Percentiles rank a stretch among this genome's conserved stretches.
phyloP scores from a whole-genome alignment of 2,329 filamentous ascomycete genomes.

The Fusarium nisikadoi region DNA sequence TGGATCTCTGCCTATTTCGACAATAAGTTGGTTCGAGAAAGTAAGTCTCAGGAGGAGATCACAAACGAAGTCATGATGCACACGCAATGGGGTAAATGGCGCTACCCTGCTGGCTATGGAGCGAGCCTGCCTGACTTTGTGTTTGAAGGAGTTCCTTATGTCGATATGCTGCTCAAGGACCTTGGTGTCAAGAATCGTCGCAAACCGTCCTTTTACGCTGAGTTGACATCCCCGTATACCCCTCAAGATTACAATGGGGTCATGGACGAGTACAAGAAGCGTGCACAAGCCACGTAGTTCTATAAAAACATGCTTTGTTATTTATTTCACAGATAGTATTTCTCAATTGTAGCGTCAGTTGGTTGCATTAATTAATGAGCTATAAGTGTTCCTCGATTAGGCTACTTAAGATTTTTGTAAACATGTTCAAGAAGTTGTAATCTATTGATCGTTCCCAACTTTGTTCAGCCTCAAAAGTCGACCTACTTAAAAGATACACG shows the following conservation, averaged over 20 bases:
- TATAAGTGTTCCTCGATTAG: no score
- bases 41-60: neutral
- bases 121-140: neutral
- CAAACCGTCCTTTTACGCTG: neutral
- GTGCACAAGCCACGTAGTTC: neutral
- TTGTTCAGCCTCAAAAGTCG: neutral
- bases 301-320: neutral
- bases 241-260: slow-evolving; percentile 1
- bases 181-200: neutral
- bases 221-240: neutral
- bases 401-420: neutral
- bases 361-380: neutral
- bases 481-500: fast-evolving
- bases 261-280: neutral
- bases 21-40: neutral
- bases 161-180: slow-evolving; percentile 10
- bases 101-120: neutral
- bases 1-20: slow-evolving; percentile 6
- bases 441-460: neutral
- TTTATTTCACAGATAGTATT: no score
- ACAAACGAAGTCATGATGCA: slow-evolving; percentile 1
- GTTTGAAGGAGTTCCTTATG: neutral
- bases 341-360: neutral
- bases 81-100: slow-evolving; percentile 4
- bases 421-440: no score